Evolutionary conservation across 2,329 filamentous ascomycete species (phyloP), one percentile per base, ranked within the genome.

Genomic region (Paraphoma sp.): DNA sequence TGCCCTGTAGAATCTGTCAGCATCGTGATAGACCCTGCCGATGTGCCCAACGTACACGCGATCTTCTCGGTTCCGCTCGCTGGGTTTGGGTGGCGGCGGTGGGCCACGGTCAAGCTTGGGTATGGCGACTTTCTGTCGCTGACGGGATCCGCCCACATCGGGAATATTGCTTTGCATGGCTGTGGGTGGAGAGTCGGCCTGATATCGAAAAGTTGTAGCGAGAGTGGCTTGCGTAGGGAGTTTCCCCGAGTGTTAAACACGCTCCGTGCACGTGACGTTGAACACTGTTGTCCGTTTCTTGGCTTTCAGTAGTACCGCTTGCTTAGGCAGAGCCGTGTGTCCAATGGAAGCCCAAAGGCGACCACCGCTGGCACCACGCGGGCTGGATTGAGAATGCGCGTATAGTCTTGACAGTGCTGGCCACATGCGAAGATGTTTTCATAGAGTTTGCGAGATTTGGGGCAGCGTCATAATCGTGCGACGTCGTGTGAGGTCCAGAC

Each of bases 41-140:
- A 40, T 9, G 16, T 23, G 18, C 23, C 29, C 16, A 16, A 59
- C 58, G 33, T 49, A 69, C 65, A 65, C 60, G 46, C 66, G 58
- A 46, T 69, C 61, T 18, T 69, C 66, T 51, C 48, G 59, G 16
- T 30, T 43, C 28, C 44, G 60, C 9, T 50, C 51, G 8, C 53
- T 59, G 0, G 14, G 30, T 30, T 56, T 57, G 3, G 56, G 50
- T 9, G 52, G 56, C 3, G 53, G 51, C 18, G 47, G 53, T 10
- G 47, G 50, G 7, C 33, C 36, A 29, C 57, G 58, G 5, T 62
- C 56, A 17, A 61, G 51, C 33, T 54, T 65, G 12, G 57, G 54
- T 29, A 64, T 66, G 8, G 62, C 60, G 41, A 66, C 47, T 31
- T 66, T 68, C 14, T 30, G 36, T 11, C 29, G 17, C 9, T 17